Base-by-base conservation (phyloP, 768 basidiomycete species). In the Chiua virens region DNA sequence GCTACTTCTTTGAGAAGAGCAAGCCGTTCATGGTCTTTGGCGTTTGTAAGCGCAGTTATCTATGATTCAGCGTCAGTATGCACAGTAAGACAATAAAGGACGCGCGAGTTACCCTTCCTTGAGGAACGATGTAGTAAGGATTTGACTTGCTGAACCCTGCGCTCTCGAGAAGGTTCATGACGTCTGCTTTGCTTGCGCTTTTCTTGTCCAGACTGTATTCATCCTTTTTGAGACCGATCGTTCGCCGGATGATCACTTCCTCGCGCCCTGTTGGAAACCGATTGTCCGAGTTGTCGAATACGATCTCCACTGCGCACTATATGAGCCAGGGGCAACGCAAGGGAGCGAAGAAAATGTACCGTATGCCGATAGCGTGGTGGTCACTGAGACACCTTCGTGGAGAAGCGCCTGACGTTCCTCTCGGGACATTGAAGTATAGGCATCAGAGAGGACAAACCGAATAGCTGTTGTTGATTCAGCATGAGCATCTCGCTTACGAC, bases 141-240 rank as follows among this genome's bases (percentile, higher is more conserved):
- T 98, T 99, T n/a, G 88, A 88, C 65, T 92, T 90, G 73, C 90
- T 93, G 75, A 99, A 99, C 1, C 97, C 96, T 2, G 97, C 97
- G 64, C 87, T 90, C 68, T 98, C 97, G 41, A 99, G 80, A 22
- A 98, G 76, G 63, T 92, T 95, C 92, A 97, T 96, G 18, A 99
- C 92, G 63, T 99, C 97, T 4, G 94, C 96, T 69, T 97, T 97
- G 69, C 85, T 89, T 0, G 89, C 88, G 55, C 88, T 92, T 75
- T 98, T 98, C 75, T 89, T 88, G 71, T 99, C 96, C 25, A 98
- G 76, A 56, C 89, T 91, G 73, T 98, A 99, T 73, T 98, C 97
- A 64, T 98, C 97, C 73, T 98, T 99, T 79, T 99, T 98, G 38
- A 94, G 68, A 44, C 97, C 97, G 50, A 99, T 98, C 3, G 97